phyloP scores from a whole-genome alignment of 768 basidiomycete species.

The Xerocomellus chrysenteron region DNA sequence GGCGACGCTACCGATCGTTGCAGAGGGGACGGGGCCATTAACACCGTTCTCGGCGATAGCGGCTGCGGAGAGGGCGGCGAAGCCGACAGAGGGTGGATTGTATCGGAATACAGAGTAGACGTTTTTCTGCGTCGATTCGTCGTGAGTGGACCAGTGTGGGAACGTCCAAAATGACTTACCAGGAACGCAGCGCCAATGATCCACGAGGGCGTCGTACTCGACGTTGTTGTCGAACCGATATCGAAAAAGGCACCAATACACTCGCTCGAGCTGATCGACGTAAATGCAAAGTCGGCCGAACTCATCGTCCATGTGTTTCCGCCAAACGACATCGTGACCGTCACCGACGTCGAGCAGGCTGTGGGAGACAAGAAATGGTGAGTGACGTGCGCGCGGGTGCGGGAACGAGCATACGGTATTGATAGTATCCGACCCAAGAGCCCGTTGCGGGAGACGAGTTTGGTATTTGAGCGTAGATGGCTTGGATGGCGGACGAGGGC shows the following conservation, averaged over 20 bases:
- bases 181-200: slow-evolving; percentile 55
- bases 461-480: slow-evolving; percentile 49
- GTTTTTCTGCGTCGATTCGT: slow-evolving; percentile 40
- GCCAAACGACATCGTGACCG: slow-evolving; percentile 45
- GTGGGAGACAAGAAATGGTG: not conserved
- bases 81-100: slow-evolving; percentile 49
- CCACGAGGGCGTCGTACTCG: slow-evolving; percentile 42
- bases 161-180: slow-evolving; percentile 11
- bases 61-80: slow-evolving; percentile 42
- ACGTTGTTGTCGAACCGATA: slow-evolving; percentile 24
- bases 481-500: slow-evolving; percentile 38
- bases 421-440: slow-evolving; percentile 47
- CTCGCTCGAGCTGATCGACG: slow-evolving; percentile 35
- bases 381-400: not conserved
- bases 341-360: slow-evolving; percentile 40
- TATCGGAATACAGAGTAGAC: slow-evolving; percentile 57
- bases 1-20: slow-evolving; percentile 56
- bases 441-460: slow-evolving; percentile 37
- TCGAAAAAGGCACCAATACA: slow-evolving; percentile 59
- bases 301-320: slow-evolving; percentile 47
- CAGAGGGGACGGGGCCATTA: slow-evolving; percentile 42
- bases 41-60: slow-evolving; percentile 30
- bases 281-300: slow-evolving; percentile 46
- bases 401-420: slow-evolving; percentile 34
- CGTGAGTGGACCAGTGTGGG: not conserved